Conservation (phyloP, 106 monocot species). For the Apostasia ramifera region DNA sequence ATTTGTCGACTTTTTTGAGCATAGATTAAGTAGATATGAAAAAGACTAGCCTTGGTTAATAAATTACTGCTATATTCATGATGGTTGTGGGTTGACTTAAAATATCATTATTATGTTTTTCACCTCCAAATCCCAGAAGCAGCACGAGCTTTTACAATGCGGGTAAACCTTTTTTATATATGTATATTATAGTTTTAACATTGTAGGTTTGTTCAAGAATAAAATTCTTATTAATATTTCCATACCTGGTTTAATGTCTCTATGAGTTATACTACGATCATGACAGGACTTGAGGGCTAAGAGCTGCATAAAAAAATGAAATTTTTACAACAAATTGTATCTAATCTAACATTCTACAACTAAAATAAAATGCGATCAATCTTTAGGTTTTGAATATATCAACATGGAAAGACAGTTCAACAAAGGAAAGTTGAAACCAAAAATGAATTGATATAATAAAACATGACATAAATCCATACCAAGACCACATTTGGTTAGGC, state of each 20-base stretch:
- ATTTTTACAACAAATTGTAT: not conserved
- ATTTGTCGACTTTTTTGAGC: too few species aligned
- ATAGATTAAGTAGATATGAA: too few species aligned
- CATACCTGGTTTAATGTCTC: slow-evolving; percentile 92
- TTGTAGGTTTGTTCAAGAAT: not conserved
- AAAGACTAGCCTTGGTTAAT: too few species aligned
- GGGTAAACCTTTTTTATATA: too few species aligned
- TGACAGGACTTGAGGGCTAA: slow-evolving; percentile 79
- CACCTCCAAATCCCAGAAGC: too few species aligned
- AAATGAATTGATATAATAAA: too few species aligned
- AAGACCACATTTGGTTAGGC: too few species aligned
- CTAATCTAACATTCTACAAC: not conserved
- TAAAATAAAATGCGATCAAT: not conserved
- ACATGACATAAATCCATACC: too few species aligned
- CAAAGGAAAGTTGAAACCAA: not conserved
- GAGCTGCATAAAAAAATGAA: slow-evolving; percentile 33
- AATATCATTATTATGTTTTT: too few species aligned
- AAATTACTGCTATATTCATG: too few species aligned
- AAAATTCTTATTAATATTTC: not conserved
- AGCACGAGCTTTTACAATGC: too few species aligned
- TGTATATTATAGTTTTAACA: not conserved
- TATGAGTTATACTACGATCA: slow-evolving; percentile 80
- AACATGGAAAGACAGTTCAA: not conserved
- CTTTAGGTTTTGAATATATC: not conserved
- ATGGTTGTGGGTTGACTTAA: too few species aligned